Percentiles rank a stretch among this genome's conserved stretches.
These are phyloP conservation scores for Boletales sp. DNA, from an alignment of 768 basidiomycete genomes.

Conservation along the genomic window DNA sequence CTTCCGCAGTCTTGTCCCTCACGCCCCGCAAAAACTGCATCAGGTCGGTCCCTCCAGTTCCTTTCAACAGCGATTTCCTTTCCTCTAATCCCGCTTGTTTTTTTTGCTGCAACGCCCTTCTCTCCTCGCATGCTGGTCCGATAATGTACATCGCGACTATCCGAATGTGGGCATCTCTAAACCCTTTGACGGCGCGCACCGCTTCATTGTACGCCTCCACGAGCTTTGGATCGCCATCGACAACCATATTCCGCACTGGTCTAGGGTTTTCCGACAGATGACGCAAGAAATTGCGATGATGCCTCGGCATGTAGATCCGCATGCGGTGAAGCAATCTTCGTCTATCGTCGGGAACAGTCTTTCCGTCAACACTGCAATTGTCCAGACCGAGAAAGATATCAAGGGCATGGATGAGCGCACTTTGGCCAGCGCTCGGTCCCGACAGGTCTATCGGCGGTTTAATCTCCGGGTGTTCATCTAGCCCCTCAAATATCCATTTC, in stretches of 20 bases:
- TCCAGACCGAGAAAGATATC: slow-evolving; percentile 73
- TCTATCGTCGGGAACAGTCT: too few relatives aligned
- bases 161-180: slow-evolving; percentile 74
- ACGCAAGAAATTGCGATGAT: slow-evolving; percentile 72
- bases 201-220: slow-evolving; percentile 61
- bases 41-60: slow-evolving; percentile 78
- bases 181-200: slow-evolving; percentile 61
- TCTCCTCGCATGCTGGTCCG: slow-evolving; percentile 48
- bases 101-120: not conserved
- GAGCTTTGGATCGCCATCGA: slow-evolving; percentile 27
- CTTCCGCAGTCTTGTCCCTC: slow-evolving; percentile 59
- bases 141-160: slow-evolving; percentile 76
- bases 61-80: slow-evolving; percentile 41
- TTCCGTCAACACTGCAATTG: slow-evolving; percentile 29
- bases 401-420: slow-evolving; percentile 68
- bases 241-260: slow-evolving; percentile 56
- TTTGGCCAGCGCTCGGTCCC: slow-evolving; percentile 83
- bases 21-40: slow-evolving; percentile 73
- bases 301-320: slow-evolving; percentile 79
- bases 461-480: slow-evolving; percentile 43
- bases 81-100: slow-evolving; percentile 16
- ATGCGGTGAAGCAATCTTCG: slow-evolving; percentile 62
- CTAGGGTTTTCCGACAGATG: slow-evolving; percentile 61
- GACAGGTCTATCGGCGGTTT: slow-evolving; percentile 53
- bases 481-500: slow-evolving; percentile 60